These are phyloP conservation scores for Sanghuangporus weigelae DNA, from an alignment of 1,284 basidiomycete species.

Conservation along the genomic window DNA sequence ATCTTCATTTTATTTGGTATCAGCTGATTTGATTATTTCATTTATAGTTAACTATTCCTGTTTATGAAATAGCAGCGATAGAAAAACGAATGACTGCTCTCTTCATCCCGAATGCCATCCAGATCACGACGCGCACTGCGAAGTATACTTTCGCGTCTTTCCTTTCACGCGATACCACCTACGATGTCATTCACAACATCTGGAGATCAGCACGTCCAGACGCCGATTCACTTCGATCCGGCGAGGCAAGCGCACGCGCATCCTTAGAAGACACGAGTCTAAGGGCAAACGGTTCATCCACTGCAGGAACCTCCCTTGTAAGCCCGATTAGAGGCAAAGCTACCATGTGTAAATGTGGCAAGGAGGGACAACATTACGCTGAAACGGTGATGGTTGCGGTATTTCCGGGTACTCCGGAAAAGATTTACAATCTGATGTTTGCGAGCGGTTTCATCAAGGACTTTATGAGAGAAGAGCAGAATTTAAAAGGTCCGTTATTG, in stretches of 20 bases:
- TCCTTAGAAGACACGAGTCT: constrained; percentile 20
- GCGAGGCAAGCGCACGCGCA: constrained; percentile 21
- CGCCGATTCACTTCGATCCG: constrained; percentile 41
- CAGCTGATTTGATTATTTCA: constrained; percentile 3
- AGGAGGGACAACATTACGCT: constrained; percentile 64
- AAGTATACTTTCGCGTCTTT: constrained; percentile 97
- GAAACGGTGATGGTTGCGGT: constrained; percentile 76
- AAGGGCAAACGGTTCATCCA: constrained; percentile 19
- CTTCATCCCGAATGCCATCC: constrained; percentile 97
- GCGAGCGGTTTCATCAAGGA: constrained; percentile 94
- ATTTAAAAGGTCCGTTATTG: constrained; percentile 68
- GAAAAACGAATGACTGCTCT: constrained; percentile 99
- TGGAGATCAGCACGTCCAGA: constrained; percentile 90
- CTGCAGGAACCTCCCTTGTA: constrained; percentile 5
- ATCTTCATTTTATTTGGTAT: background rate
- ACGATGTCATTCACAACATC: constrained; percentile 94
- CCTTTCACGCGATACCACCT: constrained; percentile 92
- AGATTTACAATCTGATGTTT: constrained; percentile 95
- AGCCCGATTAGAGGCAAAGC: constrained; percentile 33
- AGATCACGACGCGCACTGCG: constrained; percentile 74
- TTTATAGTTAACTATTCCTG: constrained; percentile 80
- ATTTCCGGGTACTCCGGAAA: constrained; percentile 88
- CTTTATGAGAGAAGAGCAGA: constrained; percentile 87
- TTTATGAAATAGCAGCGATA: constrained; percentile 83
- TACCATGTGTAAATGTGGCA: constrained; percentile 76